Conservation (phyloP, 2,329 filamentous ascomycete genomes). For the Torrubiellomyces zombiae region DNA sequence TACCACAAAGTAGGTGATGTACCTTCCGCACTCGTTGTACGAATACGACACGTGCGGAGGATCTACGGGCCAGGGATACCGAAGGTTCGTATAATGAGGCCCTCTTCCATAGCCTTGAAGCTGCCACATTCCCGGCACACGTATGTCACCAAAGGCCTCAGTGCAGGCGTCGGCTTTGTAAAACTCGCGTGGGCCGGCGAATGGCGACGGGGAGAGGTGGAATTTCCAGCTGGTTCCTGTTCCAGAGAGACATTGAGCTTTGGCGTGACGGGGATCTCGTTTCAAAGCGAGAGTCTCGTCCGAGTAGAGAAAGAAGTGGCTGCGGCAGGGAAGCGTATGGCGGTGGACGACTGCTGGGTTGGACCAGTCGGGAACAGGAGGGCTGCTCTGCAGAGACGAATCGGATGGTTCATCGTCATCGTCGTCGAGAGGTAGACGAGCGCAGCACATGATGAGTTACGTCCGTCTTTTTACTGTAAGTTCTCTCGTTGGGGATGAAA, state of each 20-base stretch:
- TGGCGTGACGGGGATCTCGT: constrained; percentile 20
- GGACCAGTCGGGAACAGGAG: constrained; percentile 44
- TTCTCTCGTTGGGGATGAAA: too few species aligned
- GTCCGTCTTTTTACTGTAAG: too few species aligned
- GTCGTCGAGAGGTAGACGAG: too few species aligned
- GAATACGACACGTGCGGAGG: constrained; percentile 48
- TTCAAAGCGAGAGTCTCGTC: constrained; percentile 30
- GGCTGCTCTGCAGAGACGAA: too few species aligned
- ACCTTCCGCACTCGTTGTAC: constrained; percentile 49
- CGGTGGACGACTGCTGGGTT: constrained; percentile 43
- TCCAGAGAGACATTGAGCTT: constrained; percentile 30
- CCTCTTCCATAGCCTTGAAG: constrained; percentile 45
- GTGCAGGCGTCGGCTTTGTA: constrained; percentile 19
- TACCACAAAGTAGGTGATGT: constrained; percentile 39
- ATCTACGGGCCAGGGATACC: constrained; percentile 49
- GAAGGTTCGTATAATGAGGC: constrained; percentile 55
- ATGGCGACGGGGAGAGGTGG: constrained; percentile 26
- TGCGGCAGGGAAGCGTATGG: constrained; percentile 39
- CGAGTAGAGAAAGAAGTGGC: constrained; percentile 37
- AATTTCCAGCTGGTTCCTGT: constrained; percentile 42
- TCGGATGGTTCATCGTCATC: too few species aligned
- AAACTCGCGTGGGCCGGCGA: constrained; percentile 26
- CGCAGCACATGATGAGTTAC: too few species aligned
- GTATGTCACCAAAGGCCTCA: constrained; percentile 22
- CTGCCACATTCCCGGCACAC: constrained; percentile 57